Percentiles rank a stretch among this genome's conserved stretches.
Conservation (phyloP, 2,329 filamentous ascomycete species). For the Colletotrichum caudatum region DNA sequence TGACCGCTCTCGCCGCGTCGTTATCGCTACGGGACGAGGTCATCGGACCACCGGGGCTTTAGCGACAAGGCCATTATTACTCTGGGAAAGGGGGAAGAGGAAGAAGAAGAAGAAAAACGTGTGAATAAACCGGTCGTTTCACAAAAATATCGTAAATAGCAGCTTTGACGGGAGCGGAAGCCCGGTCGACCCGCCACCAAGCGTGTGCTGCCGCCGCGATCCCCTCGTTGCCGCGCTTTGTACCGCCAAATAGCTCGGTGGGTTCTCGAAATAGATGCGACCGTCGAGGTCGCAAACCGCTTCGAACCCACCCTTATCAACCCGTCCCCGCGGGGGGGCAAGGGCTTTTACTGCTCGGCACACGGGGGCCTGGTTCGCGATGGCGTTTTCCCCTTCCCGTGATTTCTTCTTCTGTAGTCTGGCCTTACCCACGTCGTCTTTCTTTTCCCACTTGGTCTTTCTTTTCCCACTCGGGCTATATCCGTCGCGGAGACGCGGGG, state of each 20-base stretch:
- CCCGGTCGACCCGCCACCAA: background rate
- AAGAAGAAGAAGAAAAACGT: background rate
- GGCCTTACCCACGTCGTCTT: background rate
- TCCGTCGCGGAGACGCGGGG: background rate
- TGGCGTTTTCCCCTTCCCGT: background rate
- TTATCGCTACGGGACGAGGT: background rate
- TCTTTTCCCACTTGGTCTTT: background rate
- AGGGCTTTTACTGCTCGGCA: background rate
- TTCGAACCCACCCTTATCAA: background rate
- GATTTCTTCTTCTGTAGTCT: background rate
- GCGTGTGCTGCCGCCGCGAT: background rate
- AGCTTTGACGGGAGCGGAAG: background rate
- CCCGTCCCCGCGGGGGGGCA: too few species aligned
- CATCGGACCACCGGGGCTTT: background rate
- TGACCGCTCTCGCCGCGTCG: too few species aligned
- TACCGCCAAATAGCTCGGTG: too few species aligned
- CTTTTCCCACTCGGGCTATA: background rate
- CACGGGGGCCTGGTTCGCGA: background rate
- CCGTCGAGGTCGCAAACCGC: constrained; percentile 12
- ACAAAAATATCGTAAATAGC: background rate
- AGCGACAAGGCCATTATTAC: background rate
- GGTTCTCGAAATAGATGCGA: constrained; percentile 31
- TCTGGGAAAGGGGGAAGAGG: too few species aligned
- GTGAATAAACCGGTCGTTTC: too few species aligned
- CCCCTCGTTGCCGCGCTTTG: background rate